Evolutionary conservation across 352 stramenopile genomes (phyloP).

Genomic region (Saprolegnia parasitica): DNA sequence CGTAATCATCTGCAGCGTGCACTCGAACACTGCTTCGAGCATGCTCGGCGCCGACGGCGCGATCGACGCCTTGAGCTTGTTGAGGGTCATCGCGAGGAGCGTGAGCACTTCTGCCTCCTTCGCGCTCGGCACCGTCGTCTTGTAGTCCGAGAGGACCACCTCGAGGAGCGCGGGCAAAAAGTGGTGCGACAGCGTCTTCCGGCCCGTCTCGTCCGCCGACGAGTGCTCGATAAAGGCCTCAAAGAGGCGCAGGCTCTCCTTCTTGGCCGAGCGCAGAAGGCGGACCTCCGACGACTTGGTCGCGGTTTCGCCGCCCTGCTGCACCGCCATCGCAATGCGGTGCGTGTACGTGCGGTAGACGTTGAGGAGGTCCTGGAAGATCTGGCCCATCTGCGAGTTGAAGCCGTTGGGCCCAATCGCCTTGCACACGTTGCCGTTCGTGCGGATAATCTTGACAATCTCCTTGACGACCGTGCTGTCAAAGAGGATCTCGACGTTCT

Average conservation of each 20-base stretch:
- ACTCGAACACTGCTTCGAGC: constrained; percentile 97
- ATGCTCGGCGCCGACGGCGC: constrained; percentile 89
- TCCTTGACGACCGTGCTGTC: constrained; percentile 76
- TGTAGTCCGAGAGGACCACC: constrained; percentile 96
- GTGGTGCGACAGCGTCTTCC: constrained; percentile 84
- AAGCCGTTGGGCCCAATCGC: constrained; percentile 93
- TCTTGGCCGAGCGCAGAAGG: constrained; percentile 94
- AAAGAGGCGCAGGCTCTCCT: constrained; percentile 94
- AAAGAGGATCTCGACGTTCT: constrained; percentile 77
- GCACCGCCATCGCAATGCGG: constrained; percentile 88
- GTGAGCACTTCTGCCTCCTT: constrained; percentile 92
- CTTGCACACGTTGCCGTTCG: constrained; percentile 95
- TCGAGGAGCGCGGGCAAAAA: constrained; percentile 97
- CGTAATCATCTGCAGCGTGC: constrained; percentile 99
- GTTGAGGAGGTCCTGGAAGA: constrained; percentile 99
- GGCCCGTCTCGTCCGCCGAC: constrained; percentile 57
- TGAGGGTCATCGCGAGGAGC: constrained; percentile 94
- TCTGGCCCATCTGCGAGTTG: constrained; percentile 95
- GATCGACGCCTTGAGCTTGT: constrained; percentile 92
- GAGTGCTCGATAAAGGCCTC: constrained; percentile 94
- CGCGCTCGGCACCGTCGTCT: constrained; percentile 59
- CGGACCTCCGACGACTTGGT: constrained; percentile 92
- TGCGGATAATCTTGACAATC: constrained; percentile 98
- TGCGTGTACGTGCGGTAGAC: constrained; percentile 99
- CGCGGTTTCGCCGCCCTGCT: constrained; percentile 89